Percentiles rank a stretch among this genome's conserved stretches.
phyloP scores from a whole-genome alignment of 805 yeast genomes.

The Candida silvatica region DNA sequence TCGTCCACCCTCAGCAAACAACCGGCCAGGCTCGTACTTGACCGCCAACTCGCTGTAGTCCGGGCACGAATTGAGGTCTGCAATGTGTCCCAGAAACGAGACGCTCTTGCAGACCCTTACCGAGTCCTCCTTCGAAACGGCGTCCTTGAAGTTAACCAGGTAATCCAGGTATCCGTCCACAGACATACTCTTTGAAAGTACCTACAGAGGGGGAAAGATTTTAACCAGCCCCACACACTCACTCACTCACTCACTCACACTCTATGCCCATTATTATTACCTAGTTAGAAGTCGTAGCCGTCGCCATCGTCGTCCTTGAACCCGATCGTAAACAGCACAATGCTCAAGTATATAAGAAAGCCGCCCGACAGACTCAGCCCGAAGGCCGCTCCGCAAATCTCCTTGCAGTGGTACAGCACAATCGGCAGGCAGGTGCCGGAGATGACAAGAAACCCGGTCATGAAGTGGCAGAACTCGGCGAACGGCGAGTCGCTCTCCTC shows the following conservation, averaged over 20 bases:
- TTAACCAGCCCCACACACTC: not conserved
- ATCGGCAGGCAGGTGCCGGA: constrained; percentile 26
- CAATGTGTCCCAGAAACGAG: constrained; percentile 3
- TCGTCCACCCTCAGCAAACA: not conserved
- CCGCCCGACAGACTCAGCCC: constrained; percentile 83
- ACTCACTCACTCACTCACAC: not conserved
- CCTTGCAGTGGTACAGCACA: constrained; percentile 21
- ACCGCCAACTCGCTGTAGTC: not conserved
- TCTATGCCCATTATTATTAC: not conserved
- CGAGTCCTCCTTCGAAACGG: constrained; percentile 1
- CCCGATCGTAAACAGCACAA: constrained; percentile 70
- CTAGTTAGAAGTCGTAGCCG: constrained; percentile 5
- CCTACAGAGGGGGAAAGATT: not conserved
- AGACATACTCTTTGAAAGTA: no score
- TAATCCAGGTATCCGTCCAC: constrained; percentile 1
- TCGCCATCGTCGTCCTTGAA: constrained; percentile 52
- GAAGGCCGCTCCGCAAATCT: constrained; percentile 21
- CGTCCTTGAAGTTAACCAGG: constrained; percentile 1
- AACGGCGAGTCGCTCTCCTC: constrained; percentile 14
- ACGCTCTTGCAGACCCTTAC: constrained; percentile 2
- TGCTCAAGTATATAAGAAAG: constrained; percentile 67
- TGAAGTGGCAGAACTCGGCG: constrained; percentile 21
- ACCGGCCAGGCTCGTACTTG: not conserved
- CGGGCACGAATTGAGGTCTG: not conserved
- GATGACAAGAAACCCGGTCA: constrained; percentile 25